A percentile compares a stretch with the other conserved stretches of the same genome.
Evolutionary conservation across 148 eudicot genomes (phyloP).

Genomic region (Cornus florida): DNA sequence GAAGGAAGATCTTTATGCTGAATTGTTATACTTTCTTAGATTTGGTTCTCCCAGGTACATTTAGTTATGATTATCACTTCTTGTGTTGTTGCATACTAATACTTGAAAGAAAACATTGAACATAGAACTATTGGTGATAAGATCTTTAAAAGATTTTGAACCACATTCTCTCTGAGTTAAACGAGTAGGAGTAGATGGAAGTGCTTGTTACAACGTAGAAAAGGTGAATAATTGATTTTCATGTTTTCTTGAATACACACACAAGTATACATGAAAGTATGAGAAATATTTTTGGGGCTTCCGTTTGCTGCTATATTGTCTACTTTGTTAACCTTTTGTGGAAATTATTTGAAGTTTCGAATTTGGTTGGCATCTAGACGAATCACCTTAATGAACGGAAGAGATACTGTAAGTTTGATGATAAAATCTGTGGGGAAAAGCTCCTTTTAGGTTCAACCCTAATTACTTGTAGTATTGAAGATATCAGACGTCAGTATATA

Average conservation of each 20-base stretch:
- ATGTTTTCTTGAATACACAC: neutral
- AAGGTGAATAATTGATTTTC: neutral
- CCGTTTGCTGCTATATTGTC: neutral
- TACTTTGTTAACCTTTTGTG: neutral
- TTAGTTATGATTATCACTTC: constrained; percentile 11
- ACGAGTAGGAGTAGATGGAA: neutral
- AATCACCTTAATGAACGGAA: neutral
- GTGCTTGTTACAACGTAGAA: neutral
- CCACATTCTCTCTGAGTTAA: neutral
- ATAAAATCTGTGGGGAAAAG: neutral
- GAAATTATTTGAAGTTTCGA: neutral
- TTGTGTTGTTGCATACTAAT: too few species aligned
- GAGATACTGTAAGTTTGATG: neutral
- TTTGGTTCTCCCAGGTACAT: constrained; percentile 70
- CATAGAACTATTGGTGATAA: too few species aligned
- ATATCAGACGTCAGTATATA: too few species aligned
- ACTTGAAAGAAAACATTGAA: too few species aligned
- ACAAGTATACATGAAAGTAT: neutral
- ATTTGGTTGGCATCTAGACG: neutral
- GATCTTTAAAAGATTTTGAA: too few species aligned
- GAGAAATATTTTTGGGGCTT: neutral
- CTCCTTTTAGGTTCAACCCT: neutral
- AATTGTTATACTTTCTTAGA: constrained; percentile 65
- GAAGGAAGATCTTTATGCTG: constrained; percentile 81
- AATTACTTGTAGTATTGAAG: neutral